Evolutionary conservation across 495 filamentous ascomycete species (phyloP), one percentile per base, ranked within the genome.

Genomic region (Neurospora sp.): DNA sequence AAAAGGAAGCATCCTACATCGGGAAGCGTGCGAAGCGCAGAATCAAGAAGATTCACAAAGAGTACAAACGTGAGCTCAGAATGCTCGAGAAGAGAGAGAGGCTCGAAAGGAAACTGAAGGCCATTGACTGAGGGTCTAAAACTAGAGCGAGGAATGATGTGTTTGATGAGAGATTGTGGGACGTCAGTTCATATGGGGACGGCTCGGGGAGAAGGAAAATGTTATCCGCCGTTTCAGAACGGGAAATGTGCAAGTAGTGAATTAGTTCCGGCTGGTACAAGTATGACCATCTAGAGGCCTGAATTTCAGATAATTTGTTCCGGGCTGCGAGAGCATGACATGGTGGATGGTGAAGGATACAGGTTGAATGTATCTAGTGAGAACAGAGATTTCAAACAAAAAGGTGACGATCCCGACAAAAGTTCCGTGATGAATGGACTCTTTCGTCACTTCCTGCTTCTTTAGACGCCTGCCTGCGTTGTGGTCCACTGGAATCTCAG

Each of bases 401-500:
- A 44, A 44, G 42, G 42, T 44, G 42, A 44, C 1, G 0, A 44
- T 44, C 8, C 42, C 18, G 42, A n/a, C 8, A 45, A 1, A 20
- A 9, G 0, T 1, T 3, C 2, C 8, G 0, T 47, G 1, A 22
- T 47, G n/a, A 12, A 47, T 1, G 0, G n/a, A 20, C 0, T 1
- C 8, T 5, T 45, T 1, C 1, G 1, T 47, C 44, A 10, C 9
- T 47, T 20, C 8, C 44, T 22, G 2, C 8, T 5, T 10, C 9
- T 10, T 31, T 31, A 31, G 4, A 47, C n/a, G 8, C 3, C 0
- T 10, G 8, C n/a, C 35, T 35, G 5, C 35, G 35, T 35, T 35
- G 1, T 27, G 27, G 27, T 1, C 27, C 27, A 27, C 27, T 27
- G 27, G 27, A 27, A 27, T 27, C 27, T 27, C 27, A 27, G 27